phyloP scores from a whole-genome alignment of 257 asterid genomes.

The Salvia rosmarinus region DNA sequence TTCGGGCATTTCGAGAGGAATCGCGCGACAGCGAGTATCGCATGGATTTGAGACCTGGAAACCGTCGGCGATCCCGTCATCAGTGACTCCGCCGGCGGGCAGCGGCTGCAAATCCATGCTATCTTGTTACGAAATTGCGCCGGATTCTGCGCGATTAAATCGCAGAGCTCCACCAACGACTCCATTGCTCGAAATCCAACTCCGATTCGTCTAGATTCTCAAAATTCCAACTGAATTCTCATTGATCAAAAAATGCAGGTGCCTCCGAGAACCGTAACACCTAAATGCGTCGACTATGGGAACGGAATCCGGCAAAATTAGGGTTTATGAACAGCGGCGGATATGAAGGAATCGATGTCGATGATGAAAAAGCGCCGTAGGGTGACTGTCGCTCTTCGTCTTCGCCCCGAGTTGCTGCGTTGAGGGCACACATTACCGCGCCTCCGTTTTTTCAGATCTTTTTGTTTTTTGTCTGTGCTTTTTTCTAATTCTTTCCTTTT shows the following conservation, averaged over 20 bases:
- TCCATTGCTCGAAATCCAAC: slow-evolving; percentile 59
- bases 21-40: slow-evolving; percentile 74
- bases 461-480: slow-evolving; percentile 28
- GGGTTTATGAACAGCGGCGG: slow-evolving; percentile 42
- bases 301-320: slow-evolving; percentile 23
- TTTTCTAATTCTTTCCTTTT: not conserved
- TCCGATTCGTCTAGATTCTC: slow-evolving; percentile 33
- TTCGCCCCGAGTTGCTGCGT: slow-evolving; percentile 40
- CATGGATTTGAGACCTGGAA: slow-evolving; percentile 88
- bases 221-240: slow-evolving; percentile 38
- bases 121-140: slow-evolving; percentile 64
- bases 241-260: slow-evolving; percentile 36
- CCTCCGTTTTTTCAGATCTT: slow-evolving; percentile 53
- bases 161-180: slow-evolving; percentile 83
- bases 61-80: slow-evolving; percentile 78
- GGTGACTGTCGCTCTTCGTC: slow-evolving; percentile 40
- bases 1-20: slow-evolving; percentile 74
- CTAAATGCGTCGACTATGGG: slow-evolving; percentile 23
- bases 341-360: slow-evolving; percentile 26
- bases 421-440: slow-evolving; percentile 52
- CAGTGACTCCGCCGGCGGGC: slow-evolving; percentile 77
- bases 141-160: slow-evolving; percentile 73
- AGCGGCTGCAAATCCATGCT: slow-evolving; percentile 88
- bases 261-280: slow-evolving; percentile 4
- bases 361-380: slow-evolving; percentile 37